Evolutionary conservation across 495 filamentous ascomycete species (phyloP), one percentile per base, ranked within the genome.

Genomic region (Hypoxylon trugodes): DNA sequence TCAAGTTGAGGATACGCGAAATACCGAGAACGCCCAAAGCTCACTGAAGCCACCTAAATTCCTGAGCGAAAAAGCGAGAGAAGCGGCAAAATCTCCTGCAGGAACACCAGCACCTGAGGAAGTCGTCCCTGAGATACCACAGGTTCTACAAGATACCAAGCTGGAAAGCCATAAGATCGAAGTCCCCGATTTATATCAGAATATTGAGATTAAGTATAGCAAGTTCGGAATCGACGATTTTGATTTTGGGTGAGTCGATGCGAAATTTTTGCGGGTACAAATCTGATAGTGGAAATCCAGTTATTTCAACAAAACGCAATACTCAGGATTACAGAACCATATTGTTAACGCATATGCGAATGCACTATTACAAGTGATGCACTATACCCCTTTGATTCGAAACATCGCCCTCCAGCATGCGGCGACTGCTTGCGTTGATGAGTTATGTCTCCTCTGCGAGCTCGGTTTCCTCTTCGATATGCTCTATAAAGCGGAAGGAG

Each of bases 221-320:
- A 92, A 90, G 72, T 97, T 96, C 76, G 94, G 95, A 8, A 91
- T 99, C 2, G 92, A 97, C 68, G 96, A 98, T 74, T 98, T 98
- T 72, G 94, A 98, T 74, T 98, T 98, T 77, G 86, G 87, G 90
- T 96, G 76, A 73, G 85, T 69, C 32, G 1, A 10, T 24, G 51
- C n/a, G 10, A 6, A n/a, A n/a, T n/a, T 35, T 36, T 21, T 22
- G 22, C 40, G 15, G 3, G 10, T 36, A 5, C 6, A 26, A 37
- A 26, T 4, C 30, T 22, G 24, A 30, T 42, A 19, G 59, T 46
- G 38, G n/a, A 57, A 46, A 15, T 1, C 18, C 59, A 96, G 93
- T 43, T 96, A 87, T 68, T 99, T 91, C 78, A 99, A 99, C 74
- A 89, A 91, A 59, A 97, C 95, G 0, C 77, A 69, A 38, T 96